Conservation (phyloP, 2,329 filamentous ascomycete species). For the Parastagonospora nodorum region DNA sequence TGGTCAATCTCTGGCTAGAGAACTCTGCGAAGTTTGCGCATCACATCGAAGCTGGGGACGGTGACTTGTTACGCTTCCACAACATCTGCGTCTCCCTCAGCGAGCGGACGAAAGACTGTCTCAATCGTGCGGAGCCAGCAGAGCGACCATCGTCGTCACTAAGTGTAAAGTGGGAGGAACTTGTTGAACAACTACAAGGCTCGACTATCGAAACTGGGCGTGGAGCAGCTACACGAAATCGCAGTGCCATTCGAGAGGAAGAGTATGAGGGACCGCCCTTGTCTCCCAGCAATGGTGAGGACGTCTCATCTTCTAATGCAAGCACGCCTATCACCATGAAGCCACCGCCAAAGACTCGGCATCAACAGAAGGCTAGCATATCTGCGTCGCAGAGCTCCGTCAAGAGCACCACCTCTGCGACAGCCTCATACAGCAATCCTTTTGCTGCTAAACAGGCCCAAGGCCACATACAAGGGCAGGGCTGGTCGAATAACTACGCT, state of each 20-base stretch:
- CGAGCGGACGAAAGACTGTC: slow-evolving; percentile 55
- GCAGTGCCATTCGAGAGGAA: slow-evolving; percentile 31
- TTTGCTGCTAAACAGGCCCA: slow-evolving; percentile 17
- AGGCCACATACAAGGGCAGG: background rate
- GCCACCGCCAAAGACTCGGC: slow-evolving; percentile 29
- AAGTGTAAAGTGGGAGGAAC: slow-evolving; percentile 58
- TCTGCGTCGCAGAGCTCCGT: slow-evolving; percentile 41
- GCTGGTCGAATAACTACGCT: slow-evolving; percentile 26
- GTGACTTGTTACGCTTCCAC: slow-evolving; percentile 57
- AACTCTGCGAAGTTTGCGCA: slow-evolving; percentile 45
- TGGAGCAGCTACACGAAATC: slow-evolving; percentile 39
- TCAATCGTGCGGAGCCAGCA: slow-evolving; percentile 58
- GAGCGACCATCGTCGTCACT: slow-evolving; percentile 56
- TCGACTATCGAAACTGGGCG: slow-evolving; percentile 37
- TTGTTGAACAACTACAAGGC: slow-evolving; percentile 54
- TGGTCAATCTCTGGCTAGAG: slow-evolving; percentile 82
- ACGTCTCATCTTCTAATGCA: slow-evolving; percentile 37
- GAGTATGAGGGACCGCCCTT: slow-evolving; percentile 28
- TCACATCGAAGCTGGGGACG: slow-evolving; percentile 48
- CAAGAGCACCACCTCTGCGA: slow-evolving; percentile 33
- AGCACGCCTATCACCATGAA: slow-evolving; percentile 45
- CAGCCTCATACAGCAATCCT: slow-evolving; percentile 29
- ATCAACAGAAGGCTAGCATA: slow-evolving; percentile 40
- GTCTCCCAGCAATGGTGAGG: slow-evolving; percentile 29
- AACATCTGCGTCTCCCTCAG: slow-evolving; percentile 54